Evolutionary conservation across 805 yeast species (phyloP), one percentile per base, ranked within the genome.

Genomic region (Candida argentea): DNA sequence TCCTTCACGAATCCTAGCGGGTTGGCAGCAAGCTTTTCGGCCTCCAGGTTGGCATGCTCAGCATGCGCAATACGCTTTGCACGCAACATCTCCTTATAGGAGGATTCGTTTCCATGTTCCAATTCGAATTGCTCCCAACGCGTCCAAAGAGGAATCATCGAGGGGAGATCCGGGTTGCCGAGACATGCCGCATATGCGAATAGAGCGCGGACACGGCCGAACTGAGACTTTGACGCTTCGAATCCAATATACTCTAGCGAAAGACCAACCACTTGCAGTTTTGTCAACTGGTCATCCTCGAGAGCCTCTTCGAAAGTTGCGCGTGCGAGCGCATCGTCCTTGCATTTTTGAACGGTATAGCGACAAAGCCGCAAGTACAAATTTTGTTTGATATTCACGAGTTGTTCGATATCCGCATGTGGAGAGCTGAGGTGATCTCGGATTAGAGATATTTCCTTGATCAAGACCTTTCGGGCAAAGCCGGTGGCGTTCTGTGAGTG

Each of bases 41-140:
- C 30, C 7, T 19, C 26, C 7, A 40, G 31, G 5, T 37, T 32
- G 10, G 46, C 42, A 11, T 34, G 34, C 9, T 49, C 46, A 5
- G 46, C 38, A 28, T 18, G 36, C 16, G 61, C 50, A 10, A 53
- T 44, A 36, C 84, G 62, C 44, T 75, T 79, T 35, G 60, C 57
- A 25, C 76, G 55, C 14, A 84, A 48, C 87, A 86, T 77, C 13
- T 75, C 78, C 40, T 80, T 84, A 48, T 70, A 85, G 0, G 80
- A 70, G 3, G 62, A 65, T 42, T 81, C 91, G 33, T 67, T 56
- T 4, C 97, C 97, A 47, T 70, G 39, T 9, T 67, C 61, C 19
- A 81, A 47, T 46, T 87, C 97, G 48, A 86, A 84, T 7, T 57
- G 46, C 30, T 76, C 76, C 94, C 94, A 87, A 16, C 52, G 49